A percentile compares a stretch with the other conserved stretches of the same genome.
Evolutionary conservation across 176 grass and related monocot genomes (phyloP).

Genomic region (Microstegium vimineum): DNA sequence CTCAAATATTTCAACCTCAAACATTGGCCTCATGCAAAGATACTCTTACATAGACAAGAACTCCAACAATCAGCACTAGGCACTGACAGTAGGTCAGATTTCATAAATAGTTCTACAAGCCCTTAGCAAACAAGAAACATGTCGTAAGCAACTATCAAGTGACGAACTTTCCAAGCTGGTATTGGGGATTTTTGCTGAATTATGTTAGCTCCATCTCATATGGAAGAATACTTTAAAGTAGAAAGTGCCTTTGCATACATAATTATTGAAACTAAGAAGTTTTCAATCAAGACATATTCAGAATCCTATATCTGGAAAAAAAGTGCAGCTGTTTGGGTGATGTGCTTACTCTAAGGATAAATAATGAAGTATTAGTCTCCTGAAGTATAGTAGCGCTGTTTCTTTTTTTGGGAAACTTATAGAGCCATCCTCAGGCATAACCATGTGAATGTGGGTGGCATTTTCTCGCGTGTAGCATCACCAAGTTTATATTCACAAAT

Average conservation of each 20-base stretch:
- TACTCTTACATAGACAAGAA: constrained; percentile 18
- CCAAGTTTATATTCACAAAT: too few relatives aligned
- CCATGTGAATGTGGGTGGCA: not conserved
- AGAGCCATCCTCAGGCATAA: not conserved
- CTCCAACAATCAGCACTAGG: not conserved
- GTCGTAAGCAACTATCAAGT: too few relatives aligned
- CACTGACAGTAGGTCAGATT: too few relatives aligned
- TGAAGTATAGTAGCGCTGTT: not conserved
- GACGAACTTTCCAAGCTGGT: too few relatives aligned
- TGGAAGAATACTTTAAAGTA: too few relatives aligned
- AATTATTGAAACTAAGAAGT: not conserved
- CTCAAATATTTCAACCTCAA: not conserved
- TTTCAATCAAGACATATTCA: not conserved
- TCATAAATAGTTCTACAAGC: too few relatives aligned
- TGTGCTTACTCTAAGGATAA: not conserved
- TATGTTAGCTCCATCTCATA: too few relatives aligned
- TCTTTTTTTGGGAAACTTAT: not conserved
- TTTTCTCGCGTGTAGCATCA: too few relatives aligned
- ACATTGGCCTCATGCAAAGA: not conserved
- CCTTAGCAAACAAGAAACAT: too few relatives aligned
- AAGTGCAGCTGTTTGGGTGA: not conserved
- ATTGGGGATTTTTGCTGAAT: too few relatives aligned
- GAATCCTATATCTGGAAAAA: not conserved
- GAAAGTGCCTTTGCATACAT: not conserved
- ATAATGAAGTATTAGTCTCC: not conserved